Percentiles rank a stretch among this genome's conserved stretches.
Evolutionary conservation across 306 rosid genomes (phyloP).

Genomic region (Medicago lupulina): DNA sequence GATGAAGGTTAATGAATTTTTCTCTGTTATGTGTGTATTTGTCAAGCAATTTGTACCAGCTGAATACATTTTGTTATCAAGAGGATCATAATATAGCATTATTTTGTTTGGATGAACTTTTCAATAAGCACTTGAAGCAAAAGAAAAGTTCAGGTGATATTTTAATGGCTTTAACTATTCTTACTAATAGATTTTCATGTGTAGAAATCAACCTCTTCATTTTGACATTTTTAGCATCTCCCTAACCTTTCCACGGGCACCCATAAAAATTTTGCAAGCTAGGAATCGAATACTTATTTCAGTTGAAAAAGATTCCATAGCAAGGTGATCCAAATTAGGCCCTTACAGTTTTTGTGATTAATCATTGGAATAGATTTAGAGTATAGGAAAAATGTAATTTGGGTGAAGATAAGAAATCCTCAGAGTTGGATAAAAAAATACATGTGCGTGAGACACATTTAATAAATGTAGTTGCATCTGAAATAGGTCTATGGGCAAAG

Average conservation of each 20-base stretch:
- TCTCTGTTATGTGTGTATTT: neutral
- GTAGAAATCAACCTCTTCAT: neutral
- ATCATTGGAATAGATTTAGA: slow-evolving; percentile 1
- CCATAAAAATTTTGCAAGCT: neutral
- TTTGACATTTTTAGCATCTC: neutral
- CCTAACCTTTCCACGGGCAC: neutral
- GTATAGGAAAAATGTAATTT: neutral
- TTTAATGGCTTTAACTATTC: neutral
- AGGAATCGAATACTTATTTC: neutral
- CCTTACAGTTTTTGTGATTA: neutral
- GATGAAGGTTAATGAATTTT: slow-evolving; percentile 73
- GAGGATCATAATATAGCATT: neutral
- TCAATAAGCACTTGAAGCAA: neutral
- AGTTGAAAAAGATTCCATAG: neutral
- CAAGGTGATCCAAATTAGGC: neutral
- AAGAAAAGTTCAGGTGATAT: neutral
- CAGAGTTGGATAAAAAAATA: neutral
- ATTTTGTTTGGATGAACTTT: neutral
- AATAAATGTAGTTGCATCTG: neutral
- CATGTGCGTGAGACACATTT: neutral
- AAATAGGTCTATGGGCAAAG: neutral
- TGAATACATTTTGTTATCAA: slow-evolving; percentile 1
- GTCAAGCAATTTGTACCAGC: neutral
- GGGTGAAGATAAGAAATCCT: neutral
- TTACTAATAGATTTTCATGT: neutral